Base-by-base conservation (phyloP, 2,329 filamentous ascomycete genomes). In the Chalaropsis ovoidea region DNA sequence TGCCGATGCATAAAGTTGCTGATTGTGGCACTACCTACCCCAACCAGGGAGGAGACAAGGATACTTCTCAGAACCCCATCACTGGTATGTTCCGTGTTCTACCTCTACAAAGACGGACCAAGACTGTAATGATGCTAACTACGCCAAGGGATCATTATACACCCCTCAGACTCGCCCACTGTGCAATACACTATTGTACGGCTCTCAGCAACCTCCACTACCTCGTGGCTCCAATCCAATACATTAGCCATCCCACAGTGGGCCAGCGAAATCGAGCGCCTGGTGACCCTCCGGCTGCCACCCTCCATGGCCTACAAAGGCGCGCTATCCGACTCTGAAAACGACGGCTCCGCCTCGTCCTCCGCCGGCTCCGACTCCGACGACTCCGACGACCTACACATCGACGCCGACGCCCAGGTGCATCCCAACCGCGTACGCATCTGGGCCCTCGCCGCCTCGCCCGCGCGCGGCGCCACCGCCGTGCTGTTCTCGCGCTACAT, bases 111-210 rank as follows among this genome's bases (percentile, higher is more conserved):
- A 31, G 3, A 2, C 70, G 72, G 8, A 70, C 69, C 5, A 31
- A 61, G 4, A 41, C 11, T n/a, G n/a, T 2, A n/a, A 52, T 52
- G 22, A 42, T 39, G 42, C 11, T n/a, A 65, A 22, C 39, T 17
- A 43, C 7, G 43, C 47, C 5, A 3, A 82, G 80, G 79, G 0
- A 73, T 84, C 8, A 70, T 82, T 13, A 75, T 84, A 27, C 74
- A 77, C 24, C 72, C 69, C 11, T 72, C 72, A 6, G 68, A 71
- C 22, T 65, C 70, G 15, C 67, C 73, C 0, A 73, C 73, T 0
- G 81, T 82, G 0, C 71, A 76, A 5, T 85, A 82, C 70, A 80
- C 81, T 0, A 74, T 82, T 10, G 76, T 80, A 39, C 79, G 82
- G 19, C 73, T 80, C 42, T 81, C 81, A 0, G 82, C 79, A 8